These are phyloP conservation scores for Aspergillus arachidicola DNA, from an alignment of 2,329 filamentous ascomycete genomes.

Conservation along the genomic window DNA sequence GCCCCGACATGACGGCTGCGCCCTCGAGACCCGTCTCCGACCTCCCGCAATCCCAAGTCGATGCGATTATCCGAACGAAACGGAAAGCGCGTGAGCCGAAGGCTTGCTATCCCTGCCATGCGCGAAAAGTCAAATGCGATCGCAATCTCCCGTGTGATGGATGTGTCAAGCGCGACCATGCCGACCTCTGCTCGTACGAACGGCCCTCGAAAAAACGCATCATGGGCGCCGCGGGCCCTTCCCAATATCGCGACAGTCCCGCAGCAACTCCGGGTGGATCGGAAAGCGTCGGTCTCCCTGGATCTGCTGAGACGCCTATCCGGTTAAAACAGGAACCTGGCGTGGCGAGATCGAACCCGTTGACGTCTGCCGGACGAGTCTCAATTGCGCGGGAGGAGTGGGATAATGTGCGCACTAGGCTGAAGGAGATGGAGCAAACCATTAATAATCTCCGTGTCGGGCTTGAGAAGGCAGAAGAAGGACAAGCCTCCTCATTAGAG, in stretches of 20 bases:
- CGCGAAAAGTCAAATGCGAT: conserved; percentile 54
- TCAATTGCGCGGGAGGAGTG: conserved; percentile 47
- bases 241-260: conserved; percentile 28
- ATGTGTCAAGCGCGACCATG: conserved; percentile 53
- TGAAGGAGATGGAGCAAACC: conserved; percentile 48
- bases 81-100: conserved; percentile 52
- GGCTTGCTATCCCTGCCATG: conserved; percentile 50
- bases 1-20: conserved; percentile 26
- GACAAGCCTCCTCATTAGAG: conserved; percentile 25
- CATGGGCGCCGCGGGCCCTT: conserved; percentile 24
- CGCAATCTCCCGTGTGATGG: conserved; percentile 52
- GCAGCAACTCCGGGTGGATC: conserved; percentile 10
- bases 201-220: conserved; percentile 50
- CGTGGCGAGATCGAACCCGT: conserved; percentile 12
- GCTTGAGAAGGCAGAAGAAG: conserved; percentile 41
- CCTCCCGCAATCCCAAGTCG: conserved; percentile 49
- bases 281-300: conserved; percentile 15
- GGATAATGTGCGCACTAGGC: conserved; percentile 45
- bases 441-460: conserved; percentile 43
- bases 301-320: conserved; percentile 24
- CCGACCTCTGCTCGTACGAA: conserved; percentile 53
- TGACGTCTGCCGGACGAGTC: conserved; percentile 29
- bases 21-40: conserved; percentile 38
- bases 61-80: conserved; percentile 51
- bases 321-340: conserved; percentile 29